phyloP scores from a whole-genome alignment of 225 moss, liverwort and hornwort species.

The Sphagnum tenellum region DNA sequence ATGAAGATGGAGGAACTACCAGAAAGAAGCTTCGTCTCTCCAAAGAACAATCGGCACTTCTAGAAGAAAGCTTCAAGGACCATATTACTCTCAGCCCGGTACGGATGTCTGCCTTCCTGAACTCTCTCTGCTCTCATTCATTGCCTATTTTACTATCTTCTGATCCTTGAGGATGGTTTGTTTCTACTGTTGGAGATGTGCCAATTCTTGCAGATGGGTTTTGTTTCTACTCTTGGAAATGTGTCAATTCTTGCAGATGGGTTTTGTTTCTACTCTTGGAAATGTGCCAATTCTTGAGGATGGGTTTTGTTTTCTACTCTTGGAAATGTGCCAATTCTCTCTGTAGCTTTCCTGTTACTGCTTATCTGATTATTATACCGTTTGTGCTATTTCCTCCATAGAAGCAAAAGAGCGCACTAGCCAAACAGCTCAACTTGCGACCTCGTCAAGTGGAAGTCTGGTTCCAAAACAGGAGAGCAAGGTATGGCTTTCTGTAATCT shows the following conservation, averaged over 20 bases:
- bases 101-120: not conserved
- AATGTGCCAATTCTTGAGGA: too few relatives aligned
- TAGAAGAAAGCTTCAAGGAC: slow-evolving; percentile 96
- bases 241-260: too few relatives aligned
- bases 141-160: not conserved
- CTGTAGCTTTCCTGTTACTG: not conserved
- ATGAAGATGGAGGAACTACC: slow-evolving; percentile 86
- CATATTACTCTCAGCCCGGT: slow-evolving; percentile 89
- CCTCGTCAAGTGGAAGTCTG: slow-evolving; percentile 97
- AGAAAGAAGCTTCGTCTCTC: slow-evolving; percentile 93
- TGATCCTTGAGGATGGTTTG: not conserved
- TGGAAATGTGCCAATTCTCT: not conserved
- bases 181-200: not conserved
- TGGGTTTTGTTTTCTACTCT: not conserved
- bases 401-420: slow-evolving; percentile 95
- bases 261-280: not conserved
- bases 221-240: not conserved
- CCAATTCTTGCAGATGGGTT: not conserved
- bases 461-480: slow-evolving; percentile 95
- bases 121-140: not conserved
- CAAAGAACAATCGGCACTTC: slow-evolving; percentile 82
- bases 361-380: not conserved
- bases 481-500: slow-evolving; percentile 16
- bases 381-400: slow-evolving; percentile 7
- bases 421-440: slow-evolving; percentile 76